phyloP scores from a whole-genome alignment of 176 grass and related monocot species.

The Neostapfia colusana region DNA sequence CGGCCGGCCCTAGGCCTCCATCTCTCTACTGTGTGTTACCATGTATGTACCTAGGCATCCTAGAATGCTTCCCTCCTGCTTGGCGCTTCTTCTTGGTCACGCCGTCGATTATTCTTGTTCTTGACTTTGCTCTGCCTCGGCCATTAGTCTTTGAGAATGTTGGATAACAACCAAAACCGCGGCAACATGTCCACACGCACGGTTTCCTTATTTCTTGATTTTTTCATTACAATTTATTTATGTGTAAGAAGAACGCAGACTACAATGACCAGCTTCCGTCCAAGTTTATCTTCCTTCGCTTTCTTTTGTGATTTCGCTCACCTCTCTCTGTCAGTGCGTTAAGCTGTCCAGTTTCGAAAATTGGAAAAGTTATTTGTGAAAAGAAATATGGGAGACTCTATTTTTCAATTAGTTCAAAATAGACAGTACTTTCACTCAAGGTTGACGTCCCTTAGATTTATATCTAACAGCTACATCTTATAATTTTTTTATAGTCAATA shows the following conservation, averaged over 20 bases:
- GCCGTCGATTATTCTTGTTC: constrained; percentile 25
- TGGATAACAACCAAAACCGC: background rate
- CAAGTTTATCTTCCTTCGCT: constrained; percentile 23
- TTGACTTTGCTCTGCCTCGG: constrained; percentile 23
- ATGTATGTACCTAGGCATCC: constrained; percentile 47
- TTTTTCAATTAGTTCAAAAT: too few relatives aligned
- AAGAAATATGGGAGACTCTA: too few relatives aligned
- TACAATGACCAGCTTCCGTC: constrained; percentile 19
- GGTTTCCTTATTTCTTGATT: background rate
- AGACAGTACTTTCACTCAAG: too few relatives aligned
- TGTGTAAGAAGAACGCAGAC: constrained; percentile 32
- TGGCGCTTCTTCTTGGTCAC: constrained; percentile 24
- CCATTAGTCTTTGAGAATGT: constrained; percentile 21
- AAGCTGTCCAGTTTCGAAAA: constrained; percentile 1
- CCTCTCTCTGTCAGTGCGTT: background rate
- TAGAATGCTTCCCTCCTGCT: background rate
- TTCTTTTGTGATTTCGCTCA: constrained; percentile 19
- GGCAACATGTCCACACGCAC: background rate
- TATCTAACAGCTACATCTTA: too few relatives aligned
- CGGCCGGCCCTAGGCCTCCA: background rate
- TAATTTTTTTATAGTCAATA: too few relatives aligned
- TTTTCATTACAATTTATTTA: background rate
- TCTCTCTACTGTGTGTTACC: background rate
- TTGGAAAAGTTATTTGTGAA: background rate
- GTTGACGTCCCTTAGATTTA: too few relatives aligned